Conservation (phyloP, 805 yeast genomes). For the Myxozyma monticola region DNA sequence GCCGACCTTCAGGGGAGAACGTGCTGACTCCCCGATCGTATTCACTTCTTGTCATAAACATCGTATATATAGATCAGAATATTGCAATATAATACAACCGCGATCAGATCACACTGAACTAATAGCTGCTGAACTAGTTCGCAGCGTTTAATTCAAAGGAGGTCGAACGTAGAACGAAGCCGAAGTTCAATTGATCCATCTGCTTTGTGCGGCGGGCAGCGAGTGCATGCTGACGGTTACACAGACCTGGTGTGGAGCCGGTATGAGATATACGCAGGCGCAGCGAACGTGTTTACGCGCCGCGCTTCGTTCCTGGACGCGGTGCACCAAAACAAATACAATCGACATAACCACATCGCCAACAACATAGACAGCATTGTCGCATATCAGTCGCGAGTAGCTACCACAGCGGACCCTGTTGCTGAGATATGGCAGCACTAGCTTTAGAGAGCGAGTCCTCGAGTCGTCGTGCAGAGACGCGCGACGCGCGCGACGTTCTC, state of each 20-base stretch:
- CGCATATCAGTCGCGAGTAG: too few relatives aligned
- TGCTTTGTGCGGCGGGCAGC: too few relatives aligned
- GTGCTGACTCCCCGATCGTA: conserved; percentile 99
- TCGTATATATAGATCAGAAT: conserved; percentile 38
- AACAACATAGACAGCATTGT: too few relatives aligned
- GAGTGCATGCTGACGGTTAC: too few relatives aligned
- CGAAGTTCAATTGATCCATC: conserved; percentile 6
- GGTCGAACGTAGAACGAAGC: conserved; percentile 6
- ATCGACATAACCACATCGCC: too few relatives aligned
- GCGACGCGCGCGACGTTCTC: conserved; percentile 19
- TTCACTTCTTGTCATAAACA: conserved; percentile 99
- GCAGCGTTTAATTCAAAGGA: not conserved
- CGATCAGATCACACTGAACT: not conserved
- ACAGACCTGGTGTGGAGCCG: too few relatives aligned
- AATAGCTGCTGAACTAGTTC: too few relatives aligned
- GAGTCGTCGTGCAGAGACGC: conserved; percentile 3
- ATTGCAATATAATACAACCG: not conserved
- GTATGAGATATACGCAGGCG: conserved; percentile 8
- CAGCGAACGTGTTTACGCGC: conserved; percentile 13
- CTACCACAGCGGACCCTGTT: too few relatives aligned
- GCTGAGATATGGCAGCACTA: not conserved
- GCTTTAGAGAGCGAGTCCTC: conserved; percentile 3
- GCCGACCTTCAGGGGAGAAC: conserved; percentile 97
- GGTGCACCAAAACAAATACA: conserved; percentile 1
- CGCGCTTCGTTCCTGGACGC: not conserved